These are phyloP conservation scores for Hyaloscypha variabilis DNA, from an alignment of 495 filamentous ascomycete species.

Conservation along the genomic window DNA sequence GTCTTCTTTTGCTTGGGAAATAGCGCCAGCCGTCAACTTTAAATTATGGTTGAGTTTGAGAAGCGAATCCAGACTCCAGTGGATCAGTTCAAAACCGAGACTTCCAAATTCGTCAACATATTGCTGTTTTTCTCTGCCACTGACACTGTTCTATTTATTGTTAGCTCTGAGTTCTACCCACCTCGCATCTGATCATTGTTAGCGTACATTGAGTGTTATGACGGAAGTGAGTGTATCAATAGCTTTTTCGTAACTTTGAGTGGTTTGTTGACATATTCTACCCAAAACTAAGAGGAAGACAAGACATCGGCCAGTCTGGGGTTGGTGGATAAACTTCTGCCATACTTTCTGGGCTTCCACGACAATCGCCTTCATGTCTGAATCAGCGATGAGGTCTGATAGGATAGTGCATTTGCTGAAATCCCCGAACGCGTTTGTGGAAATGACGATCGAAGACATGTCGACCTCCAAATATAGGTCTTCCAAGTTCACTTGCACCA, in stretches of 20 bases:
- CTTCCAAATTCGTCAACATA: too few relatives aligned
- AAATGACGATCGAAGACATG: background rate
- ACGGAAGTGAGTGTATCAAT: background rate
- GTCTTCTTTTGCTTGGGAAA: background rate
- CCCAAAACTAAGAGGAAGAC: background rate
- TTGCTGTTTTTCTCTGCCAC: too few relatives aligned
- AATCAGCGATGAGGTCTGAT: background rate
- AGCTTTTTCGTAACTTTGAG: background rate
- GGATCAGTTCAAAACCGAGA: background rate
- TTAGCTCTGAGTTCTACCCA: too few relatives aligned
- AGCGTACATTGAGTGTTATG: background rate
- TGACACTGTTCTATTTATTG: too few relatives aligned
- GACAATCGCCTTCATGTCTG: background rate
- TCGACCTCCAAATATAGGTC: background rate
- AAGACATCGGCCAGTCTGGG: background rate
- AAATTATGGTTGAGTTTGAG: background rate
- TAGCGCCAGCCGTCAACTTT: background rate
- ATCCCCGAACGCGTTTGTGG: background rate
- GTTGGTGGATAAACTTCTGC: constrained; percentile 4
- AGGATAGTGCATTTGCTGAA: constrained; percentile 5
- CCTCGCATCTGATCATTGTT: too few relatives aligned
- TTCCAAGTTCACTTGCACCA: background rate
- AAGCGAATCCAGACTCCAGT: background rate
- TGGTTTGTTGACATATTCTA: background rate
- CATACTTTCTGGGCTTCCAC: background rate